Evolutionary conservation across 2,329 filamentous ascomycete genomes (phyloP).

Genomic region (Aspergillus fijiensis): DNA sequence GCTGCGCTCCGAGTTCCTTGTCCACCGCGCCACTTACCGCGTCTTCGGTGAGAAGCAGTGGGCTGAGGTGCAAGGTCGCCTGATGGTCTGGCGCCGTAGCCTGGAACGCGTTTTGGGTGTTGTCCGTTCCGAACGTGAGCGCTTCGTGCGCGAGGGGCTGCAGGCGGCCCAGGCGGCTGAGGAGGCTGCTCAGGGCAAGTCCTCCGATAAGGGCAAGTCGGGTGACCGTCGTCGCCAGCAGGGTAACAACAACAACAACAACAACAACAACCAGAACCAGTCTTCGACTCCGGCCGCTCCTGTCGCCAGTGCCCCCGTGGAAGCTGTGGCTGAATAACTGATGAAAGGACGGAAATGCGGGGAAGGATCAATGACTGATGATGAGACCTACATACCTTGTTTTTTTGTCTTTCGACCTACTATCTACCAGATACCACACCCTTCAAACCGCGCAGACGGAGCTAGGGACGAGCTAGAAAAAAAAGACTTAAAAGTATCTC

Average conservation of each 20-base stretch:
- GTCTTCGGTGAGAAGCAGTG: constrained; percentile 98
- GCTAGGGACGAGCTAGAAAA: background rate
- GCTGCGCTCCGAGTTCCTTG: constrained; percentile 86
- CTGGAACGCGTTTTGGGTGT: constrained; percentile 75
- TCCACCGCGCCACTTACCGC: constrained; percentile 93
- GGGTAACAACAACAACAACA: constrained; percentile 28
- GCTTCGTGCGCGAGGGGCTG: constrained; percentile 66
- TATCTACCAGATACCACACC: constrained; percentile 1
- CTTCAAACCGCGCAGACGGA: background rate
- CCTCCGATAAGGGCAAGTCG: constrained; percentile 32
- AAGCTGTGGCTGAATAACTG: constrained; percentile 18
- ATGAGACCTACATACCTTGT: background rate
- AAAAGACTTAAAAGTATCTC: constrained; percentile 6
- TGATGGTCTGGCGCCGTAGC: constrained; percentile 88
- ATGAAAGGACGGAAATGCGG: background rate
- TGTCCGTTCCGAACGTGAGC: constrained; percentile 76
- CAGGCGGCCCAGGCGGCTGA: constrained; percentile 52
- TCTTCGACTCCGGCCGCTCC: constrained; percentile 23
- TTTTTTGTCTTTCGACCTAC: background rate
- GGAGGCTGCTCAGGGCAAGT: constrained; percentile 32
- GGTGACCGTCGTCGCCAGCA: constrained; percentile 35
- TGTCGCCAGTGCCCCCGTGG: constrained; percentile 27
- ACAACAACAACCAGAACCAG: constrained; percentile 24
- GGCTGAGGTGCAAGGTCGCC: constrained; percentile 84
- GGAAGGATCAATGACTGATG: background rate